A percentile compares a stretch with the other conserved stretches of the same genome.
phyloP scores from a whole-genome alignment of 31 red algal species.

The Bonnemaisonia californica region DNA sequence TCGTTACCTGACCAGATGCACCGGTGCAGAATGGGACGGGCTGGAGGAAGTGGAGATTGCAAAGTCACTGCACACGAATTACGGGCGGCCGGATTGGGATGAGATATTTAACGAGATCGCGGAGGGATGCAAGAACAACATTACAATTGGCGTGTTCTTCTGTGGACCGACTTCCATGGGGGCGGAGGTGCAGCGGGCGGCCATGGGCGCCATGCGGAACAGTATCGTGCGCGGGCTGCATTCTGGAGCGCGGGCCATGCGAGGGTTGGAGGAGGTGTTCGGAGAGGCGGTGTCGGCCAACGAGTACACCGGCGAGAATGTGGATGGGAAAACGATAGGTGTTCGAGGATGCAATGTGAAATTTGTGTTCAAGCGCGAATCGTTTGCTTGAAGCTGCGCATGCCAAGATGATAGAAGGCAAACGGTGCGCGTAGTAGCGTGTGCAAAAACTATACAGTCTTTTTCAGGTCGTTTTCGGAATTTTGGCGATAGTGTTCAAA shows the following conservation, averaged over 20 bases:
- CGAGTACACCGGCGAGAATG: slow-evolving; percentile 55
- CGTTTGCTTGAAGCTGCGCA: slow-evolving; percentile 53
- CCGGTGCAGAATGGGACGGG: background rate
- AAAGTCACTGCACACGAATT: slow-evolving; percentile 58
- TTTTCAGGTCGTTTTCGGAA: background rate
- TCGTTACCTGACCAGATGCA: slow-evolving; percentile 62
- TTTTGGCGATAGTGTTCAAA: background rate
- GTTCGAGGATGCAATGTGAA: slow-evolving; percentile 69
- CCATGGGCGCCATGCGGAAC: slow-evolving; percentile 74
- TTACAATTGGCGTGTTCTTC: slow-evolving; percentile 84
- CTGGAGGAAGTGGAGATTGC: background rate
- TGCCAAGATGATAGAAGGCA: too few species aligned
- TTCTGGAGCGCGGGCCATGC: slow-evolving; percentile 41
- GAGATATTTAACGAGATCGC: slow-evolving; percentile 76
- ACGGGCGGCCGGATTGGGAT: slow-evolving; percentile 80
- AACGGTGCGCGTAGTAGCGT: too few species aligned
- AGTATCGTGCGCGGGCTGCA: slow-evolving; percentile 79
- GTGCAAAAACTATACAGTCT: too few species aligned
- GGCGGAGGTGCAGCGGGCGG: slow-evolving; percentile 67
- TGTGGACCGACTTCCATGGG: slow-evolving; percentile 82
- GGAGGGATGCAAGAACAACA: slow-evolving; percentile 39
- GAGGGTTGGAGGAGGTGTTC: slow-evolving; percentile 58
- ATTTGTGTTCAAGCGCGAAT: slow-evolving; percentile 74
- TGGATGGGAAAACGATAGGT: background rate
- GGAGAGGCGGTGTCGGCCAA: slow-evolving; percentile 59